Evolutionary conservation across 495 filamentous ascomycete genomes (phyloP), one percentile per base, ranked within the genome.

Genomic region (Penicillium odoratum): DNA sequence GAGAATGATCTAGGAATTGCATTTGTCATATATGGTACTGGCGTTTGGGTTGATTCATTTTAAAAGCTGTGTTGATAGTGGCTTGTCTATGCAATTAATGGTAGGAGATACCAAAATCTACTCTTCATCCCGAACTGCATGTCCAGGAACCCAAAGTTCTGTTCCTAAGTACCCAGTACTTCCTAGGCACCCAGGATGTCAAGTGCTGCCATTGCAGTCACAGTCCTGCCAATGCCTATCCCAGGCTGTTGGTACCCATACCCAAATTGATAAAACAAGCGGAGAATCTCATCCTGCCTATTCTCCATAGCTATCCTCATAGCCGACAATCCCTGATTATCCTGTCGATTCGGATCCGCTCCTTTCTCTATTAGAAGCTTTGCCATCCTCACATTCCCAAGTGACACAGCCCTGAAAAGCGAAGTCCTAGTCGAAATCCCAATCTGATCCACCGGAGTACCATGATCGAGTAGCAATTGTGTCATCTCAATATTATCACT

Each of bases 1-100:
- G 60, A 66, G 44, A 5, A 34, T 33, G 26, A 7, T 40, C 6
- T 48, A 36, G 53, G 51, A 11, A 48, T 60, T 67, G 62, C 58
- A 60, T 61, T 45, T 59, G 52, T 53, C 56, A 44, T 53, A 38
- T 48, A 48, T 53, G 51, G 36, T 30, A 28, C 18, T n/a, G 51
- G 51, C 51, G 51, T 53, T 36, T 26, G 51, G 51, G 5, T 53
- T n/a, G 16, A 43, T 43, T 44, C 30, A 13, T 48, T 26, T 26
- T n/a, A 48, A 48, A 48, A 48, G 25, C 28, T 48, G 30, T 48
- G 26, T 48, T 29, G 28, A 48, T 48, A 48, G 26, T 48, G 7
- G 5, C 26, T 48, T 29, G 30, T 11, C 13, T 40, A 5, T 4
- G n/a, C 7, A 40, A 40, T 40, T 40, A 40, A 40, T 40, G 38